Percentiles rank a stretch among this genome's conserved stretches.
Conservation (phyloP, 306 rosid genomes). For the Prunus davidiana region DNA sequence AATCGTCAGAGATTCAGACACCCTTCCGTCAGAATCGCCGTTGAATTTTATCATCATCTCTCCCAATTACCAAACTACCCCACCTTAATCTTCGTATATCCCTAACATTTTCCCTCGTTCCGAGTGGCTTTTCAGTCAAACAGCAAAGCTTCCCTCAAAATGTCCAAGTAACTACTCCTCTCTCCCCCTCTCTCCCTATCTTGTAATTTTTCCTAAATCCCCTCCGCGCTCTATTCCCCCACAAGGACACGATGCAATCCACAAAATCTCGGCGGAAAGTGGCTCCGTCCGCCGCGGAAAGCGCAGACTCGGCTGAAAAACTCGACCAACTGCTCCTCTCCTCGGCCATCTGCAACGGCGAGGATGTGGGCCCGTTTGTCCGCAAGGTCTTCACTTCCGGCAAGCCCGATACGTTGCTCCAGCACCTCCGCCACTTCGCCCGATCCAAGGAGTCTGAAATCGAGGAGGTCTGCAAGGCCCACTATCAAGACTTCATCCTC, state of each 20-base stretch:
- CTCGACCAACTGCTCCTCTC: constrained; percentile 83
- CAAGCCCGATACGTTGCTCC: constrained; percentile 86
- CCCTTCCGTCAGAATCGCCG: neutral
- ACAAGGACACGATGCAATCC: constrained; percentile 43
- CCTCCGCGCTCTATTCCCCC: constrained; percentile 34
- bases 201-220: constrained; percentile 27
- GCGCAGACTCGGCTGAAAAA: constrained; percentile 77
- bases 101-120: neutral
- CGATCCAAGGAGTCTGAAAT: constrained; percentile 93
- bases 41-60: neutral
- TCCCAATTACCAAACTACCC: constrained; percentile 14
- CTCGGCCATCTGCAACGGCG: constrained; percentile 89
- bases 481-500: constrained; percentile 97
- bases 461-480: constrained; percentile 97
- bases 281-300: constrained; percentile 41
- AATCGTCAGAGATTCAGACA: neutral
- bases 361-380: constrained; percentile 87
- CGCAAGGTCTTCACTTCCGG: constrained; percentile 81
- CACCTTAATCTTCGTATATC: neutral
- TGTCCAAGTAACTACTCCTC: constrained; percentile 27
- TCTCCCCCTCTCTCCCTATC: neutral
- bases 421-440: constrained; percentile 87
- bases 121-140: constrained; percentile 15
- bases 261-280: constrained; percentile 76
- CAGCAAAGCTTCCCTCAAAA: neutral